Evolutionary conservation across 768 basidiomycete genomes (phyloP).

Genomic region (Grammothele lineata): DNA sequence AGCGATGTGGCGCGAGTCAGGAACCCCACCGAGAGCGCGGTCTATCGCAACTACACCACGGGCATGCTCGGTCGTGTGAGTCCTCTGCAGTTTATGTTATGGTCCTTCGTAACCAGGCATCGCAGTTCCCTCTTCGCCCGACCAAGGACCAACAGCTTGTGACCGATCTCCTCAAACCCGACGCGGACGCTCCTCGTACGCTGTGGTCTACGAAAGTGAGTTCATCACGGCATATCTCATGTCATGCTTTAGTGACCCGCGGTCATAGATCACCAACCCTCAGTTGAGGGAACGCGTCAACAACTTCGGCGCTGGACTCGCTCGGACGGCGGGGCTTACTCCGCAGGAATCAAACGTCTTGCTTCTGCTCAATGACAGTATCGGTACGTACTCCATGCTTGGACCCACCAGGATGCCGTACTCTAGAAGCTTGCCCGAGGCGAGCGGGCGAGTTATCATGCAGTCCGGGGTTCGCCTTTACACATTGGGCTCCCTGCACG

Average conservation of each 20-base stretch:
- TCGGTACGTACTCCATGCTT: slow-evolving; percentile 46
- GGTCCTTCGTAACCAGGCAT: slow-evolving; percentile 1
- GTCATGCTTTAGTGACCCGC: too few relatives aligned
- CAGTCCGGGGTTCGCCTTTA: too few relatives aligned
- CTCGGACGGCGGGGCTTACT: slow-evolving; percentile 50
- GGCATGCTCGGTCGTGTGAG: slow-evolving; percentile 77
- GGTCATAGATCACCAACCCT: slow-evolving; percentile 71
- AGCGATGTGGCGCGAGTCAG: slow-evolving; percentile 84
- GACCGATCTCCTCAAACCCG: slow-evolving; percentile 62
- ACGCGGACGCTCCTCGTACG: slow-evolving; percentile 62
- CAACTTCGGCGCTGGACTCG: slow-evolving; percentile 69
- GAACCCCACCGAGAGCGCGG: slow-evolving; percentile 76
- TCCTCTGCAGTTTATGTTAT: slow-evolving; percentile 11
- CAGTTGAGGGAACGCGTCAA: slow-evolving; percentile 66
- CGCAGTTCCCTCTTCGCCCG: slow-evolving; percentile 69
- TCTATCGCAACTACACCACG: slow-evolving; percentile 89
- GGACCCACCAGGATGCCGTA: background rate
- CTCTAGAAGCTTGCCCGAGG: too few relatives aligned
- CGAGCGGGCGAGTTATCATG: too few relatives aligned
- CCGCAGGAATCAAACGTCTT: slow-evolving; percentile 63
- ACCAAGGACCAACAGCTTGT: slow-evolving; percentile 67
- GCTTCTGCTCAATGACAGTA: slow-evolving; percentile 72
- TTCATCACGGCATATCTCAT: too few relatives aligned
- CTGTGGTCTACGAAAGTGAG: slow-evolving; percentile 76
- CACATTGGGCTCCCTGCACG: too few relatives aligned